Conservation (phyloP, 164 flowering plant species). For the Houttuynia cordata region DNA sequence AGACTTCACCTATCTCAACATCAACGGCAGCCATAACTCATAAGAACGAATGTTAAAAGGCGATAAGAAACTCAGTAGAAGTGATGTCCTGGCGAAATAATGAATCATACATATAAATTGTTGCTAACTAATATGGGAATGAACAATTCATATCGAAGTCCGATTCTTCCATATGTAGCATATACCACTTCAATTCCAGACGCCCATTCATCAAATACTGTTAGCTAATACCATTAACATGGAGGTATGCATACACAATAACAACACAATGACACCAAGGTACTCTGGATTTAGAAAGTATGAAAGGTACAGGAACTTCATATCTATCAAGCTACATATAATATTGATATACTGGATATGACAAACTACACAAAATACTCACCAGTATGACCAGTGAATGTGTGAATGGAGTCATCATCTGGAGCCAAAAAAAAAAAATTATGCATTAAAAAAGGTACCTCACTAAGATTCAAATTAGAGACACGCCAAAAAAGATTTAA, state of each 20-base stretch:
- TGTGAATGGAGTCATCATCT: constrained; percentile 72
- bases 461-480: neutral
- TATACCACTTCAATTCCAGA: neutral
- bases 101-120: neutral
- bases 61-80: neutral
- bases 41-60: neutral
- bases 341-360: neutral
- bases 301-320: too few relatives aligned
- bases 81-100: too few relatives aligned
- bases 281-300: neutral
- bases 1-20: constrained; percentile 53
- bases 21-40: neutral
- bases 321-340: neutral
- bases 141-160: neutral
- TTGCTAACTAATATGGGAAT: neutral
- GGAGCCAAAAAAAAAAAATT: constrained; percentile 27
- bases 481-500: too few relatives aligned
- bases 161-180: neutral
- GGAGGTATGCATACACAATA: neutral
- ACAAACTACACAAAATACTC: constrained; percentile 4
- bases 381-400: constrained; percentile 86
- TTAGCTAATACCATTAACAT: neutral
- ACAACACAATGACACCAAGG: neutral
- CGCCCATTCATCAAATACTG: neutral
- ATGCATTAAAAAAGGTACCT: neutral